A percentile compares a stretch with the other conserved stretches of the same genome.
Evolutionary conservation across 257 asterid genomes (phyloP).

Genomic region (Ajuga chamaepitys): DNA sequence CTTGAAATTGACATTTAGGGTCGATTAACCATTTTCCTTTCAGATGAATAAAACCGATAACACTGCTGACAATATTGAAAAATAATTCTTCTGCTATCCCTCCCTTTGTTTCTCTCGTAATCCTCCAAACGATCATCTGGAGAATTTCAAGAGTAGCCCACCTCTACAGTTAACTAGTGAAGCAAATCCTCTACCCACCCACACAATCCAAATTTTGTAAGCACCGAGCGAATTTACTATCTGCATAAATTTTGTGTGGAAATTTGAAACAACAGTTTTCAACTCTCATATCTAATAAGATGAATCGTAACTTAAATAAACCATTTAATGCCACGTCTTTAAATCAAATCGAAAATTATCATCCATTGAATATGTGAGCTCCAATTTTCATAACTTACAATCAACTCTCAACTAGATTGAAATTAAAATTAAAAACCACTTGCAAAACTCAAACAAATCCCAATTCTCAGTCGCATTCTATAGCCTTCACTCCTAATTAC

Average conservation of each 20-base stretch:
- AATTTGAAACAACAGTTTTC: background rate
- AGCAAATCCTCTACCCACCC: background rate
- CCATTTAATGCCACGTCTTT: background rate
- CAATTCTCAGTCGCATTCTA: constrained; percentile 1
- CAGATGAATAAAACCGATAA: background rate
- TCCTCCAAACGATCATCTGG: background rate
- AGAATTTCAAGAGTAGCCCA: background rate
- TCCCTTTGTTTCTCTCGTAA: constrained; percentile 5
- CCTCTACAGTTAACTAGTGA: background rate
- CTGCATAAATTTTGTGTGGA: background rate
- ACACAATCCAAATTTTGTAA: background rate
- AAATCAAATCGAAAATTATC: background rate
- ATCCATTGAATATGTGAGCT: background rate
- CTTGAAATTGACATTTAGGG: background rate
- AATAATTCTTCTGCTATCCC: background rate
- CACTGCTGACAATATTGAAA: background rate
- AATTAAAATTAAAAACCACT: constrained; percentile 6
- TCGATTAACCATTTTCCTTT: background rate
- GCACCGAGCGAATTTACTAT: constrained; percentile 8
- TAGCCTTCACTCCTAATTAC: background rate
- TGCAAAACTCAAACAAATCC: background rate
- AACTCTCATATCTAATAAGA: background rate
- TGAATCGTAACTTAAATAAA: background rate
- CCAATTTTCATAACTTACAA: background rate
- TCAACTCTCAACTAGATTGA: background rate